Percentiles rank a stretch among this genome's conserved stretches.
Evolutionary conservation across 495 filamentous ascomycete genomes (phyloP).

Genomic region (Aspergillus panamensis): DNA sequence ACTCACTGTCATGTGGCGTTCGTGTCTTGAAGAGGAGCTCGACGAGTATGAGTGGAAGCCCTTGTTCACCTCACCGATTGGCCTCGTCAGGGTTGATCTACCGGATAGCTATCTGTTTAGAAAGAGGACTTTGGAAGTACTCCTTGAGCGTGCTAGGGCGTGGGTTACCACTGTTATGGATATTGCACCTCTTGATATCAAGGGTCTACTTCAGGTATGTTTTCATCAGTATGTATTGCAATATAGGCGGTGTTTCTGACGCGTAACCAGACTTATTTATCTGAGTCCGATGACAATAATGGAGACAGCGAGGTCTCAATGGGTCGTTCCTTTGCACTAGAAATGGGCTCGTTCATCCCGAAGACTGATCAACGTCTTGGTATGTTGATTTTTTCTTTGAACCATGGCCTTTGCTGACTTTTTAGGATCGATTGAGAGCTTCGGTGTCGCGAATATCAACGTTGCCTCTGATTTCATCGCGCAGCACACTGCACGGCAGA

Average conservation of each 20-base stretch:
- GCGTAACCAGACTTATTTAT: constrained; percentile 70
- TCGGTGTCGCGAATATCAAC: constrained; percentile 70
- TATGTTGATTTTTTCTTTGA: constrained; percentile 23
- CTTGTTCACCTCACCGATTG: constrained; percentile 68
- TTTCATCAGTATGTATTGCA: neutral
- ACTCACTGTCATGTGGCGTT: constrained; percentile 87
- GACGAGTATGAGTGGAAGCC: constrained; percentile 89
- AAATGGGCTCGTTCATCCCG: constrained; percentile 86
- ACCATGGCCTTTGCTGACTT: neutral
- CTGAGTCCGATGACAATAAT: constrained; percentile 84
- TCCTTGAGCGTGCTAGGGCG: constrained; percentile 68
- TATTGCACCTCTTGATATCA: constrained; percentile 88
- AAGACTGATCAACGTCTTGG: constrained; percentile 80
- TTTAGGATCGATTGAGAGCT: constrained; percentile 62
- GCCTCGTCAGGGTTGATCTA: constrained; percentile 76
- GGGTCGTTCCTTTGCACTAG: constrained; percentile 90
- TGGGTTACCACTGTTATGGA: constrained; percentile 82
- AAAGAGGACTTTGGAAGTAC: constrained; percentile 68
- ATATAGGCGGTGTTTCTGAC: constrained; percentile 14
- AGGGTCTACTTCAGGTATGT: constrained; percentile 73
- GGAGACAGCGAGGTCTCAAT: constrained; percentile 85
- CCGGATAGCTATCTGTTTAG: constrained; percentile 85
- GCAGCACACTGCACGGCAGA: constrained; percentile 95
- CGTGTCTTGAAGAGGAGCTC: constrained; percentile 88
- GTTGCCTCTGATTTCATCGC: constrained; percentile 93